Base-by-base conservation (phyloP, 768 basidiomycete genomes). In the Grammothele lineata region DNA sequence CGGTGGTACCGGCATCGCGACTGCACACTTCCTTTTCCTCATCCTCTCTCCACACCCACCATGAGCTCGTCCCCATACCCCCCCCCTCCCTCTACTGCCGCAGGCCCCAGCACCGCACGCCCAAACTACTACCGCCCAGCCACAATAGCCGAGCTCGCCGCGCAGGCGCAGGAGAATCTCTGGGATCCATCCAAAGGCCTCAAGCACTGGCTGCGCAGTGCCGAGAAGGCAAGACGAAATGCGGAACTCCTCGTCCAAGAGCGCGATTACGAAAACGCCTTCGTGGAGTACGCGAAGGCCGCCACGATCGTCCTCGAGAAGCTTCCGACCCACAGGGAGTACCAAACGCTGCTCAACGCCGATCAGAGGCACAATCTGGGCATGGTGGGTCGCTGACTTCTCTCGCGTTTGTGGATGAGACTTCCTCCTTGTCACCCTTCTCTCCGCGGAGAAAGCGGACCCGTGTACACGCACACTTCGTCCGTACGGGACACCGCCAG, bases 301-400 rank as follows among this genome's bases (percentile, higher is more conserved):
- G 87, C 87, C 0, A 87, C 85, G 1, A 68, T 91, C 47, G 85
- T 89, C 18, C 75, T 88, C 10, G 87, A 92, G 68, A 83, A 78
- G 54, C 68, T 92, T n/a, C 88, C 88, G 0, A 67, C 70, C 1
- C 89, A 91, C 66, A 69, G 73, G 43, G 81, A 87, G 36, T 91
- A 85, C 60, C 57, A 73, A 26, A 68, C 67, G 1, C 62, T 80
- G 37, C 63, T 92, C 56, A 81, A 62, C 37, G 44, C 66, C 5
- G 68, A 72, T 10, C 88, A 91, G 57, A 73, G 81, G 43, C 68
- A 78, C 41, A 87, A 87, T 63, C 73, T 91, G 15, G 76, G 72
- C 25, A 63, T 80, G 70, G 89, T 91, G 64, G 65, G 87, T 47
- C 47, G n/a, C 48, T 34, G 18, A 49, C 22, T 23, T 44, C 43